Evolutionary conservation across 768 basidiomycete genomes (phyloP), one percentile per base, ranked within the genome.

Genomic region (Gloeophyllum trabeum): DNA sequence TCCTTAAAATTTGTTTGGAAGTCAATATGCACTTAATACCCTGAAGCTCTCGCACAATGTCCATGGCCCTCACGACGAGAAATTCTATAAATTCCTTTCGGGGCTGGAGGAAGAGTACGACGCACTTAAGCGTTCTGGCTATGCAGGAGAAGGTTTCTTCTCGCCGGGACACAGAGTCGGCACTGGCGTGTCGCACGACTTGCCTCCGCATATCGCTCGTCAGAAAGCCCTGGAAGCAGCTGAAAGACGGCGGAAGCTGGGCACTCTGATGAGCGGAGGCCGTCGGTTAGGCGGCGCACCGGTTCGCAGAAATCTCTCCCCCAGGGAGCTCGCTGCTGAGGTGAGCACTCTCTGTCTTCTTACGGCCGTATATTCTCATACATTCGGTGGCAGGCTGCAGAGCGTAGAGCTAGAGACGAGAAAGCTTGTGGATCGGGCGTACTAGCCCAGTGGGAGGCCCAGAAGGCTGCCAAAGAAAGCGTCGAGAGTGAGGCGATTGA

Each of bases 121-220:
- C 30, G 76, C 70, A 2, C 68, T 96, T 4, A 77, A 79, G 49
- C 69, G 77, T 16, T 79, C 76, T 12, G 93, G 92, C 0, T 97
- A 92, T 58, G 67, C 81, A 4, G 91, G 93, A 12, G 92, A 96
- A 59, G 93, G 92, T 2, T 97, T 96, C 71, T 78, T 78, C 57
- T 68, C 81, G 20, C 63, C 69, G n/a, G 93, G 93, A 1, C 66
- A 66, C 10, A 64, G 79, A 20, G 55, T 97, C 0, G 88, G 90
- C n/a, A 51, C 52, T 4, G 72, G 75, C 24, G 61, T 80, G 16
- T 79, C 80, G 2, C 86, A 83, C 50, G 66, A 86, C 54, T 53
- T 84, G 0, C 75, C 86, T 2, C 72, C 70, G 10, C 71, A 82
- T 52, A 45, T 81, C 21, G 86, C 80, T 5, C 71, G 75, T 13